Conservation (phyloP, 768 basidiomycete genomes). For the Russula sp. region DNA sequence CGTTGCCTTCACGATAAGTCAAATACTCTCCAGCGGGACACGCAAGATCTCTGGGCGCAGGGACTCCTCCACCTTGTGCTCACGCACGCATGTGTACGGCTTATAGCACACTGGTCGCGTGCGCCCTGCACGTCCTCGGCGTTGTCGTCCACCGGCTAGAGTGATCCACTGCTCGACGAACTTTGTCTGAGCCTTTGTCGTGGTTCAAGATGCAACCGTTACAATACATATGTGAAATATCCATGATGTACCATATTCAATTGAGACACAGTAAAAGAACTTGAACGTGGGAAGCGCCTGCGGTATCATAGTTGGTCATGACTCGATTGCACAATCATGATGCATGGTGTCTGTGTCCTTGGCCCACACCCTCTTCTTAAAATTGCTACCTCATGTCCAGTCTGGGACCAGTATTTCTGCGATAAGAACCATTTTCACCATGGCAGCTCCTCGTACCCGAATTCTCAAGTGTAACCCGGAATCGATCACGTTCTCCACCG, state of each 20-base stretch:
- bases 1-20: conserved; percentile 76
- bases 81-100: conserved; percentile 71
- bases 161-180: conserved; percentile 75
- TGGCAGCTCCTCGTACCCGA: conserved; percentile 30
- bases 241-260: no score
- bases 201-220: no score
- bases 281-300: no score
- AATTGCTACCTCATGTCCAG: no score
- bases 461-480: conserved; percentile 59
- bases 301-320: no score
- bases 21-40: conserved; percentile 78
- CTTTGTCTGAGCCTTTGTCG: conserved; percentile 35
- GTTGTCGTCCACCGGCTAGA: conserved; percentile 73
- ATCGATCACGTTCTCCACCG: conserved; percentile 48
- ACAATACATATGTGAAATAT: no score
- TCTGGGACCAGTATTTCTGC: no score
- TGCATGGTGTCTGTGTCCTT: no score
- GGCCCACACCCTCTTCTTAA: no score
- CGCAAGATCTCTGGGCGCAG: conserved; percentile 85
- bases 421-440: background rate
- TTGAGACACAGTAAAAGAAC: no score
- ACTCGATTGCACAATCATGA: no score
- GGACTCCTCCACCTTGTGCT: conserved; percentile 60
- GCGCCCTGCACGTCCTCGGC: conserved; percentile 86
- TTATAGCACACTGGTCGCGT: conserved; percentile 82